A percentile compares a stretch with the other conserved stretches of the same genome.
Evolutionary conservation across 768 basidiomycete genomes (phyloP).

Genomic region (Mycena albidolilacea): DNA sequence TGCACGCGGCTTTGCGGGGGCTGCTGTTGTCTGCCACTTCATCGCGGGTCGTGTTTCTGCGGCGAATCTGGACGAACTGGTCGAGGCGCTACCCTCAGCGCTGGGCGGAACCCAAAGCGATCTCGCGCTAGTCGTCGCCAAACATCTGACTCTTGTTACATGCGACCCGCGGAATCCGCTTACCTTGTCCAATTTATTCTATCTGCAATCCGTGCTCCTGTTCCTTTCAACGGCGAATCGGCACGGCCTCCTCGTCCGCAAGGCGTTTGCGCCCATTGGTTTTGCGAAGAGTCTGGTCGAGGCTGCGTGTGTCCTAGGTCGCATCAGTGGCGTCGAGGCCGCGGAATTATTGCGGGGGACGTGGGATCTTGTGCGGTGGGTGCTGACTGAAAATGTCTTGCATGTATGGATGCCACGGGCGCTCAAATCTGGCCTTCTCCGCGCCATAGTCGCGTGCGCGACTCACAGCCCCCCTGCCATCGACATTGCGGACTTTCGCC

Average conservation of each 20-base stretch:
- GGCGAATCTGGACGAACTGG: background rate
- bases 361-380: constrained; percentile 17
- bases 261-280: background rate
- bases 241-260: background rate
- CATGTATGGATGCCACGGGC: background rate
- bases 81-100: background rate
- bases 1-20: constrained; percentile 1
- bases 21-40: background rate
- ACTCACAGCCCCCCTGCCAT: background rate
- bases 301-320: background rate
- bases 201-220: background rate
- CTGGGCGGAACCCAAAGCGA: constrained; percentile 8
- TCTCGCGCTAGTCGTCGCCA: background rate
- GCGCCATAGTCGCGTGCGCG: constrained; percentile 8
- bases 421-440: constrained; percentile 14
- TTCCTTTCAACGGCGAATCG: background rate
- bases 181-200: background rate
- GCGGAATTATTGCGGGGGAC: background rate
- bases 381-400: background rate
- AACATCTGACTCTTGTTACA: constrained; percentile 5
- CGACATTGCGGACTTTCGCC: background rate
- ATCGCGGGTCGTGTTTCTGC: background rate
- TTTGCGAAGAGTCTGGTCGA: constrained; percentile 4
- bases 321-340: background rate
- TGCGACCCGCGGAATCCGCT: constrained; percentile 11